Evolutionary conservation across 23 red algal species (phyloP), one percentile per base, ranked within the genome.

Genomic region (Gracilaria domingensis): DNA sequence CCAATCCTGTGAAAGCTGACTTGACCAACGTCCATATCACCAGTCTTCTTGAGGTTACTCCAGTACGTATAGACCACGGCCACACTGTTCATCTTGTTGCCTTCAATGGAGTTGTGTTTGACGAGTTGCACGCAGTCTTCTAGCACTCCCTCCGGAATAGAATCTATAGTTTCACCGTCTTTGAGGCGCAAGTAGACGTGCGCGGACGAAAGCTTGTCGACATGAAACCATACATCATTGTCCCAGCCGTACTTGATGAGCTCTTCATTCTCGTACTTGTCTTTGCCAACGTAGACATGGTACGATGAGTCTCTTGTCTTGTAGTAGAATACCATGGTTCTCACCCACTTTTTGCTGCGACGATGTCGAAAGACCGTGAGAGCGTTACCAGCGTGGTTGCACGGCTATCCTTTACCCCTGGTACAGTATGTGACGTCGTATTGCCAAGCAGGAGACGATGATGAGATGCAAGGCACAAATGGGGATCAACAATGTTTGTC

Each of bases 81-180:
- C 24, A 98, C 81, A 23, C 88, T 87, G 85, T 83, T 88, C 66
- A 87, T 89, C 45, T 91, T 94, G 72, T 95, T 98, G 28, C 96
- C 96, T 83, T 98, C 96, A 57, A 98, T 98, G 23, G 96, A 98
- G 80, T 98, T 98, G 79, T 95, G 85, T 67, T 98, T 98, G 62
- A 91, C 86, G 39, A 98, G 91, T 60, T 98, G 96, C 16, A 84
- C 96, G 51, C 91, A 95, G 80, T 98, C 96, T 42, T 88, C 57
- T 14, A 98, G 80, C 11, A 98, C 93, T 33, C 37, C 77, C 47
- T 76, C 54, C 0, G 91, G 92, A 39, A 98, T 98, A 28, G 92
- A 90, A 20, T 93, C 85, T 34, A 97, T 97, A 34, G 85, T 83
- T 61, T 86, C 88, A 16, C 92, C 92, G 38, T 94, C 87, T 38